phyloP scores from a whole-genome alignment of 2,329 filamentous ascomycete species.

The Acarospora socialis region DNA sequence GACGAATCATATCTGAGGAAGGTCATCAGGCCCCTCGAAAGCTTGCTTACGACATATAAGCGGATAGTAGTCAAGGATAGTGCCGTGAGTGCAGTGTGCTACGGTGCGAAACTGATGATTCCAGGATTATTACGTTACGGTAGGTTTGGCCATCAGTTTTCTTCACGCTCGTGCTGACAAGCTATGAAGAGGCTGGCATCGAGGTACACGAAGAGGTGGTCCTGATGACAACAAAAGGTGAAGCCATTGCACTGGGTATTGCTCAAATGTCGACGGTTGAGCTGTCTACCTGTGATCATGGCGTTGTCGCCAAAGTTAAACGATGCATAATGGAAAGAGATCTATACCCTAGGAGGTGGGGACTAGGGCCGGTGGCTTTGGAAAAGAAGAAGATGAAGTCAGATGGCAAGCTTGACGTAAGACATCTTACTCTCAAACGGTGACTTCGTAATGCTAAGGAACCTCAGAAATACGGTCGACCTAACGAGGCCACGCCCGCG shows the following conservation, averaged over 20 bases:
- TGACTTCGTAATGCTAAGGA: constrained; percentile 21
- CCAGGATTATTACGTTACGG: constrained; percentile 86
- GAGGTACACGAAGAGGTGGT: constrained; percentile 94
- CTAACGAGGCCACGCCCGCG: constrained; percentile 84
- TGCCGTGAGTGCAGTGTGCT: constrained; percentile 93
- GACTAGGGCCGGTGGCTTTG: constrained; percentile 76
- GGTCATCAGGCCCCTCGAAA: constrained; percentile 88
- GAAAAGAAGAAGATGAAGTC: constrained; percentile 99
- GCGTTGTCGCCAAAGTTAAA: constrained; percentile 97
- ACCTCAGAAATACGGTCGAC: constrained; percentile 66
- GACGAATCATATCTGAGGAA: constrained; percentile 85
- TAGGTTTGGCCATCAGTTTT: constrained; percentile 39
- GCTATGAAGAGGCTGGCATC: constrained; percentile 59
- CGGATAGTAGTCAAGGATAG: constrained; percentile 95
- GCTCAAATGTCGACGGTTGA: constrained; percentile 97
- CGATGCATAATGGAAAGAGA: constrained; percentile 99
- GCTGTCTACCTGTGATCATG: constrained; percentile 92
- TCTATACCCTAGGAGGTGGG: constrained; percentile 92
- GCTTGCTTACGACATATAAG: constrained; percentile 84
- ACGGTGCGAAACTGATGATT: constrained; percentile 98
- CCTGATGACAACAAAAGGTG: constrained; percentile 97
- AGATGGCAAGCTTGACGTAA: constrained; percentile 80
- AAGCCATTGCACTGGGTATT: constrained; percentile 91
- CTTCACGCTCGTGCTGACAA: constrained; percentile 2
- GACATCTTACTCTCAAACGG: constrained; percentile 16